A percentile compares a stretch with the other conserved stretches of the same genome.
These are phyloP conservation scores for Cryptosporidium bovis DNA, from an alignment of 169 alveolate species.

Conservation along the genomic window DNA sequence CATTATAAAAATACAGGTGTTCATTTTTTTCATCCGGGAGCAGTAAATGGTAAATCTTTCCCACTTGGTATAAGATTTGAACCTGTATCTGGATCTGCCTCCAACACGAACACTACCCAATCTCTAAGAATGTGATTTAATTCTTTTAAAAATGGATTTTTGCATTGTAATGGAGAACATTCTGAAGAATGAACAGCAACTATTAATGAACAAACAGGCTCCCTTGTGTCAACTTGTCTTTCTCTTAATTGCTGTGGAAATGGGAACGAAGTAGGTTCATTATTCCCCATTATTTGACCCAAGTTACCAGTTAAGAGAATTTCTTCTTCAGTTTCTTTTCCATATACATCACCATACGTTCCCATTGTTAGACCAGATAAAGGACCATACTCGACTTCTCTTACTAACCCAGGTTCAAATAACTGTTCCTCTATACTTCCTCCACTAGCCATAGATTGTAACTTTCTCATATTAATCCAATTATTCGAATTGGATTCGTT, in stretches of 20 bases:
- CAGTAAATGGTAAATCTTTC: constrained; percentile 63
- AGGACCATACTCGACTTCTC: constrained; percentile 55
- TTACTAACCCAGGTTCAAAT: constrained; percentile 55
- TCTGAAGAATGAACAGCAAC: constrained; percentile 55
- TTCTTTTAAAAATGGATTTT: constrained; percentile 27
- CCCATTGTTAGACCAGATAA: constrained; percentile 28
- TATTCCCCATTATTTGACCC: constrained; percentile 50
- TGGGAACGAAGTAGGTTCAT: constrained; percentile 21
- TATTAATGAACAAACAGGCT: constrained; percentile 56
- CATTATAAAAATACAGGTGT: neutral
- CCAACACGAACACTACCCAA: constrained; percentile 54
- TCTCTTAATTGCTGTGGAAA: neutral
- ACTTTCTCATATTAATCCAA: constrained; percentile 12
- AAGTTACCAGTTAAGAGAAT: constrained; percentile 26
- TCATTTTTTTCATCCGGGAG: constrained; percentile 13
- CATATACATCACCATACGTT: constrained; percentile 50
- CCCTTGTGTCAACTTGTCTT: neutral
- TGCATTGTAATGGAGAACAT: constrained; percentile 64
- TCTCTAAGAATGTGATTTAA: constrained; percentile 55
- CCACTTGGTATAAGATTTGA: constrained; percentile 73
- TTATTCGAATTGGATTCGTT: neutral
- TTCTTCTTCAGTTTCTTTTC: constrained; percentile 55
- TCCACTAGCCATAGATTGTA: constrained; percentile 33
- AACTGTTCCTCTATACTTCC: constrained; percentile 41
- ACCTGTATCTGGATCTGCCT: constrained; percentile 72